These are phyloP conservation scores for Populus euphratica DNA, from an alignment of 345 rosid species.

Conservation along the genomic window DNA sequence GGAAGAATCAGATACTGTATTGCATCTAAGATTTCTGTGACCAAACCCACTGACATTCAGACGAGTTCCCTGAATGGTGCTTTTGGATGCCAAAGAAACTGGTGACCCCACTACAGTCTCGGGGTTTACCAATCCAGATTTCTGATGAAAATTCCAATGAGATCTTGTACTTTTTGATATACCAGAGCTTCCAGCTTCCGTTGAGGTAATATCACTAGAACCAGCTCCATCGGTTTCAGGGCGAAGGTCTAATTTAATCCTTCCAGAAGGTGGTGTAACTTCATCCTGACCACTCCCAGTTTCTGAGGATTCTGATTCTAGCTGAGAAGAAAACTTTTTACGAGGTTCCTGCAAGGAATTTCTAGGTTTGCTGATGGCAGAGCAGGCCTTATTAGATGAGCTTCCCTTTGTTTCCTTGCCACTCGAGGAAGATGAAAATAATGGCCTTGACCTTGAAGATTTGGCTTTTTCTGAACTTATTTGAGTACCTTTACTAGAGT, in stretches of 20 bases:
- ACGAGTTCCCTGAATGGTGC: conserved; percentile 36
- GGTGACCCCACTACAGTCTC: conserved; percentile 34
- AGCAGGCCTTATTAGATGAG: conserved; percentile 52
- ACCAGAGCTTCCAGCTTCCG: conserved; percentile 49
- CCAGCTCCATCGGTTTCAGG: conserved; percentile 31
- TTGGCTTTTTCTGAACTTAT: conserved; percentile 51
- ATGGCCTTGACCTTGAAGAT: conserved; percentile 47
- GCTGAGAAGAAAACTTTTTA: conserved; percentile 45
- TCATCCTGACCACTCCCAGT: conserved; percentile 55
- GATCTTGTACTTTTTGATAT: conserved; percentile 45
- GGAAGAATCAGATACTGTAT: conserved; percentile 47
- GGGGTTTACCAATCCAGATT: conserved; percentile 41
- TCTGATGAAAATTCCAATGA: conserved; percentile 40
- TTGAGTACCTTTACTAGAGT: conserved; percentile 46
- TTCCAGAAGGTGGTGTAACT: conserved; percentile 34
- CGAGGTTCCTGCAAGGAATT: conserved; percentile 38
- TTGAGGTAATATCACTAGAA: conserved; percentile 22
- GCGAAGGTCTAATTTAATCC: conserved; percentile 37
- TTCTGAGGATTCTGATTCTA: conserved; percentile 66
- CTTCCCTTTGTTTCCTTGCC: conserved; percentile 70
- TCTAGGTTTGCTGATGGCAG: conserved; percentile 34
- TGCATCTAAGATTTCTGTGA: conserved; percentile 49
- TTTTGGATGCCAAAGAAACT: conserved; percentile 36
- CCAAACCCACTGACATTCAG: conserved; percentile 39
- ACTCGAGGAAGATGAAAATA: conserved; percentile 40